phyloP scores from a whole-genome alignment of 306 rosid genomes.

The Fragaria ananassa region DNA sequence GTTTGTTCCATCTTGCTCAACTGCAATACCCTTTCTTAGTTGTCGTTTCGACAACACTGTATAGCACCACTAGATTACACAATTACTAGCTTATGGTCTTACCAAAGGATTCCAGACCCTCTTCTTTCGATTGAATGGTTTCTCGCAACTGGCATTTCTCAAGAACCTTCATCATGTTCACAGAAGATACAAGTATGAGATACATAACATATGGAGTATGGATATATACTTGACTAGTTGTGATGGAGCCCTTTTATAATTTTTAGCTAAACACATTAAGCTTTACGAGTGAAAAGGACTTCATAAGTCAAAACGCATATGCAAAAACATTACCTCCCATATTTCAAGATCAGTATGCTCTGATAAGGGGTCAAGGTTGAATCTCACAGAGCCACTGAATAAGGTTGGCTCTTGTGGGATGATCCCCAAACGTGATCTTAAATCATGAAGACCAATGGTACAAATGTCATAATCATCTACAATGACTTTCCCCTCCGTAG shows the following conservation, averaged over 20 bases:
- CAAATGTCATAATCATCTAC: conserved; percentile 32
- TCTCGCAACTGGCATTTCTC: conserved; percentile 32
- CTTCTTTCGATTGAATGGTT: conserved; percentile 19
- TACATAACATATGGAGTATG: neutral
- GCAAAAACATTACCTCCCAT: conserved; percentile 29
- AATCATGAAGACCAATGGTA: conserved; percentile 31
- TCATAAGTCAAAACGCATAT: neutral
- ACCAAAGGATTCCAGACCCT: conserved; percentile 30
- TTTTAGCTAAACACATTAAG: neutral
- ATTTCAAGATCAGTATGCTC: conserved; percentile 28
- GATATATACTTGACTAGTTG: neutral
- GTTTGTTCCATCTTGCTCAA: conserved; percentile 31
- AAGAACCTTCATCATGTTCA: conserved; percentile 18
- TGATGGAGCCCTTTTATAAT: neutral
- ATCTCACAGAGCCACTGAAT: conserved; percentile 35
- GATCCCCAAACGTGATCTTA: conserved; percentile 30
- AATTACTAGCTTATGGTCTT: neutral
- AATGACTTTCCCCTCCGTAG: conserved; percentile 27
- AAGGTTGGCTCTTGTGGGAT: conserved; percentile 36
- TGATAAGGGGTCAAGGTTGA: conserved; percentile 34
- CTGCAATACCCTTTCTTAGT: conserved; percentile 14
- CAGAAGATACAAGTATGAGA: neutral
- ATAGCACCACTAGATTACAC: neutral
- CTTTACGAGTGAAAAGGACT: too few relatives aligned
- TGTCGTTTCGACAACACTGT: neutral